Evolutionary conservation across 306 rosid species (phyloP).

Genomic region (Heteromeles arbutifolia): DNA sequence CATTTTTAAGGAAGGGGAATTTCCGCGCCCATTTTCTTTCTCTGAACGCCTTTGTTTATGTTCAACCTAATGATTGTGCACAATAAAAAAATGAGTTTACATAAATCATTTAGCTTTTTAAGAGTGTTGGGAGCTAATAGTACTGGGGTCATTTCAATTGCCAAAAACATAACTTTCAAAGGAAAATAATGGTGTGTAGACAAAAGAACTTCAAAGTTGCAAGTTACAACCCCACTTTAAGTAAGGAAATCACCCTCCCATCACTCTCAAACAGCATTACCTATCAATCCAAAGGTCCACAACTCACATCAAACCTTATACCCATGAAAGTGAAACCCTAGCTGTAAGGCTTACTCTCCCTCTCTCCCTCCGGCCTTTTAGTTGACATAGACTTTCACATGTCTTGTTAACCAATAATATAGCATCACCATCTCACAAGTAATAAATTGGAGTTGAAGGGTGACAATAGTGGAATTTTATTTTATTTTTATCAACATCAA

Average conservation of each 20-base stretch:
- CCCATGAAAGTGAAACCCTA: conserved; percentile 3
- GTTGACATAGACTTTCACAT: not conserved
- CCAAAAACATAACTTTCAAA: conserved; percentile 2
- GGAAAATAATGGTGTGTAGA: not conserved
- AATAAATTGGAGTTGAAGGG: not conserved
- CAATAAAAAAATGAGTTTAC: too few relatives aligned
- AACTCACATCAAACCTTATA: conserved; percentile 8
- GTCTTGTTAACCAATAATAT: not conserved
- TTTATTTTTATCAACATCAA: not conserved
- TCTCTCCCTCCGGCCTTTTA: not conserved
- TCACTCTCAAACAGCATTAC: not conserved
- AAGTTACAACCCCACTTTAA: conserved; percentile 2
- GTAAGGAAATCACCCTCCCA: not conserved
- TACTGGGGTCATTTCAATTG: conserved; percentile 7
- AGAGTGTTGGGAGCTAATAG: not conserved
- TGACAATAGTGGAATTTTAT: not conserved
- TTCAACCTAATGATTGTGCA: too few relatives aligned
- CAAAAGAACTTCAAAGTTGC: conserved; percentile 13
- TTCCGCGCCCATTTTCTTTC: too few relatives aligned
- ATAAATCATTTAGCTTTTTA: too few relatives aligned
- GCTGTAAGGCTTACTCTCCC: not conserved
- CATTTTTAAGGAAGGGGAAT: not conserved
- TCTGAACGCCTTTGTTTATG: too few relatives aligned
- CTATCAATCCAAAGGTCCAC: conserved; percentile 16
- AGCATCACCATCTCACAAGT: not conserved